These are phyloP conservation scores for Apiospora malaysiana DNA, from an alignment of 2,329 filamentous ascomycete genomes.

Conservation along the genomic window DNA sequence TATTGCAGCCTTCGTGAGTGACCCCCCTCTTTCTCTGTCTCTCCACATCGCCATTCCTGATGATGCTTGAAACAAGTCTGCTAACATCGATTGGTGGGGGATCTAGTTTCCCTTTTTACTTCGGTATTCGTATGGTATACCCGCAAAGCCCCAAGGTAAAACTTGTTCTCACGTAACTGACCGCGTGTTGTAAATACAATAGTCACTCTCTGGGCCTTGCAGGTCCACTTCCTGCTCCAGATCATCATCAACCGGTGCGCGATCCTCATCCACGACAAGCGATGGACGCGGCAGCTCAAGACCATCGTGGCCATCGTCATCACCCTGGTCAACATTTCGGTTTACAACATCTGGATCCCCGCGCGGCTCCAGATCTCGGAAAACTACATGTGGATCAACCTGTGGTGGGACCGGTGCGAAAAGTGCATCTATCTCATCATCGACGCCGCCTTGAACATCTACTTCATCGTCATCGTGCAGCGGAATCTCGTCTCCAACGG, in stretches of 20 bases:
- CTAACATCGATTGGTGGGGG: background rate
- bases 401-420: slow-evolving; percentile 57
- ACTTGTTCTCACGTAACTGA: background rate
- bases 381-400: slow-evolving; percentile 50
- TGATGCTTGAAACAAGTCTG: background rate
- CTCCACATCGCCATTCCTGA: no score
- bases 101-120: background rate
- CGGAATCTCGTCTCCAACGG: slow-evolving; percentile 51
- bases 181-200: background rate
- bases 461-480: slow-evolving; percentile 55
- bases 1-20: slow-evolving; percentile 28
- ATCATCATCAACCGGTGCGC: slow-evolving; percentile 61
- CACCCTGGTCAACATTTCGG: slow-evolving; percentile 54
- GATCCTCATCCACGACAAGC: slow-evolving; percentile 49
- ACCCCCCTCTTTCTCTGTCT: no score
- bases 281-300: slow-evolving; percentile 46
- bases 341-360: slow-evolving; percentile 61
- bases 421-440: slow-evolving; percentile 57
- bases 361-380: slow-evolving; percentile 50
- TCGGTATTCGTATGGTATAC: slow-evolving; percentile 16
- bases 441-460: slow-evolving; percentile 54
- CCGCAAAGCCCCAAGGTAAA: background rate
- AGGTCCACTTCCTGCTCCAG: slow-evolving; percentile 56
- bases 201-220: slow-evolving; percentile 46
- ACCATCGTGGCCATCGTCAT: slow-evolving; percentile 51